Percentiles rank a stretch among this genome's conserved stretches.
Conservation (phyloP, 768 basidiomycete species). For the Boletellus ananas region DNA sequence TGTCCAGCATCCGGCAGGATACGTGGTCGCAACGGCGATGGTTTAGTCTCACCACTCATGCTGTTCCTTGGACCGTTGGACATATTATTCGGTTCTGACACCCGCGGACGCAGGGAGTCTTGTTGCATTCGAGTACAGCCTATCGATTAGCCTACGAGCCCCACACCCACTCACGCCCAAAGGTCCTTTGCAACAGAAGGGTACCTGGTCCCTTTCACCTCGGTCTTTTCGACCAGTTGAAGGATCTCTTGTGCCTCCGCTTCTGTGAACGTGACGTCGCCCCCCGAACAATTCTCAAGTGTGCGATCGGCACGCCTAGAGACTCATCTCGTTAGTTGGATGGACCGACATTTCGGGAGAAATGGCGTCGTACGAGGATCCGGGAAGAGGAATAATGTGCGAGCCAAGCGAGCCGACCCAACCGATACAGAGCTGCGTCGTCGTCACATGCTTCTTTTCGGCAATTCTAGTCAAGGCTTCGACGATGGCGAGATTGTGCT, state of each 20-base stretch:
- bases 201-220: constrained; percentile 42
- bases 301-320: constrained; percentile 36
- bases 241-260: constrained; percentile 41
- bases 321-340: background rate
- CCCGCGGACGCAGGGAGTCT: background rate
- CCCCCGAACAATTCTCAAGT: constrained; percentile 43
- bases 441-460: constrained; percentile 37
- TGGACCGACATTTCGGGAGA: too few relatives aligned
- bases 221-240: constrained; percentile 31
- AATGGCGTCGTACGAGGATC: constrained; percentile 34
- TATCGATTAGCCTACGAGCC: background rate
- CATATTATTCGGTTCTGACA: background rate
- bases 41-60: background rate
- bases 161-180: constrained; percentile 29
- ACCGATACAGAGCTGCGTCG: constrained; percentile 40
- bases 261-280: constrained; percentile 38
- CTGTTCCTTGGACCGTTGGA: background rate
- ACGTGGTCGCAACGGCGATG: background rate
- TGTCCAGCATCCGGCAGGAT: background rate
- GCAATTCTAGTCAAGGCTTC: constrained; percentile 41
- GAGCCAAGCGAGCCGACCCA: constrained; percentile 38
- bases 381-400: constrained; percentile 47
- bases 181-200: constrained; percentile 19
- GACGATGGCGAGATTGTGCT: constrained; percentile 42
- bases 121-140: background rate